Evolutionary conservation across 73 alveolate genomes (phyloP).

Genomic region (Paramecium octaurelia): DNA sequence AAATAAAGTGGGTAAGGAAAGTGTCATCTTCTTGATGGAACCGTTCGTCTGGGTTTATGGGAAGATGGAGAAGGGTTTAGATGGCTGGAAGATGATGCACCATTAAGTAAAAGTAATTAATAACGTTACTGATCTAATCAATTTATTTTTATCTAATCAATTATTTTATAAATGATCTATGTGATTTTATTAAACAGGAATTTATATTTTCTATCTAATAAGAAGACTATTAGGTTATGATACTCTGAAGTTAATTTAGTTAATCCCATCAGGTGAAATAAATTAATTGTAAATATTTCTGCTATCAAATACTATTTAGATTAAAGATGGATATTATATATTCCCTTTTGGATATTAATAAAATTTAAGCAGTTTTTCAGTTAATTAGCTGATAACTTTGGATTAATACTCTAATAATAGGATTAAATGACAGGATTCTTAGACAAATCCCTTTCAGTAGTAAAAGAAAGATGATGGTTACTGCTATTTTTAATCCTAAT

Average conservation of each 20-base stretch:
- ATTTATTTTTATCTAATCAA: not conserved
- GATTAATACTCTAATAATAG: constrained; percentile 48
- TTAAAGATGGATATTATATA: not conserved
- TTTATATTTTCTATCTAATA: not conserved
- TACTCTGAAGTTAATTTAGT: not conserved
- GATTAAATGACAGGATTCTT: not conserved
- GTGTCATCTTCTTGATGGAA: constrained; percentile 71
- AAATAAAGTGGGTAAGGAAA: constrained; percentile 82
- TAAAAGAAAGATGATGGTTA: constrained; percentile 89
- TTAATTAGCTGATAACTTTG: not conserved
- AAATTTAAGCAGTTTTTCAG: not conserved
- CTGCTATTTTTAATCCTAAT: constrained; percentile 74
- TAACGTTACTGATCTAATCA: not conserved
- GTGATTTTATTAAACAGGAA: not conserved
- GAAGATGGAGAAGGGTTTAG: constrained; percentile 68
- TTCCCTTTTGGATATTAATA: not conserved
- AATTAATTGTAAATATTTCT: not conserved
- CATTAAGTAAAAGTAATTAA: not conserved
- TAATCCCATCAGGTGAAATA: not conserved
- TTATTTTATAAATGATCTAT: not conserved
- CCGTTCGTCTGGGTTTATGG: constrained; percentile 64
- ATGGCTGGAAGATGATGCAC: constrained; percentile 65
- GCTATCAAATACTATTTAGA: not conserved
- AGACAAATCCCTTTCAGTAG: constrained; percentile 85
- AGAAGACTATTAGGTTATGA: not conserved